A percentile compares a stretch with the other conserved stretches of the same genome.
Evolutionary conservation across 768 basidiomycete species (phyloP).

Genomic region (Tricholoma saponaceum): DNA sequence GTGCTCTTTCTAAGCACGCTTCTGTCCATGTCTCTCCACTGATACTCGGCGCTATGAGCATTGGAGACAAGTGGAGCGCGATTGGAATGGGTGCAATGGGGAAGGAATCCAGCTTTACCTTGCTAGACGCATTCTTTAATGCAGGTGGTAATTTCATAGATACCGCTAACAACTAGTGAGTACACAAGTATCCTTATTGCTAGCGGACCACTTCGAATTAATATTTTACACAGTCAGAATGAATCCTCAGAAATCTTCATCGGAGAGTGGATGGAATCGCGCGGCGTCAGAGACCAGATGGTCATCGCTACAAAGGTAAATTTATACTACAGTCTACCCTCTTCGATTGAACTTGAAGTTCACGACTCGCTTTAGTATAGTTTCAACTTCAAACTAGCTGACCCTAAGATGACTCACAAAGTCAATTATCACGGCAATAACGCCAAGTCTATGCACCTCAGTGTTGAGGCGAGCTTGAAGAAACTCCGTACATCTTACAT

Average conservation of each 20-base stretch:
- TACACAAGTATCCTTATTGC: not conserved
- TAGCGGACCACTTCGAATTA: not conserved
- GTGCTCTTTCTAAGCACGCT: not conserved
- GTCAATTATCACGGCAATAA: slow-evolving; percentile 45
- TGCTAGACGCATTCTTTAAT: slow-evolving; percentile 11
- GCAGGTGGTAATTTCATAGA: slow-evolving; percentile 16
- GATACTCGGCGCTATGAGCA: not conserved
- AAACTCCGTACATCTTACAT: slow-evolving; percentile 43
- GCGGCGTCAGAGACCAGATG: slow-evolving; percentile 43
- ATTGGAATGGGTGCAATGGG: not conserved
- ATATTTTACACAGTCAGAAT: slow-evolving; percentile 35
- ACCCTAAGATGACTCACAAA: slow-evolving; percentile 25
- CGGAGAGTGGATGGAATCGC: slow-evolving; percentile 48
- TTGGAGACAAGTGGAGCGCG: not conserved
- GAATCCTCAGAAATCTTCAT: slow-evolving; percentile 51
- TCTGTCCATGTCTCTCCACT: not conserved
- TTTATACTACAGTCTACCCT: not conserved
- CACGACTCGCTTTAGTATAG: slow-evolving; percentile 21
- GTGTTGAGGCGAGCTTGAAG: slow-evolving; percentile 39
- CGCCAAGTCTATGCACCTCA: slow-evolving; percentile 37
- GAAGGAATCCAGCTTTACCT: not conserved
- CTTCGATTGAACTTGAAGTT: not conserved
- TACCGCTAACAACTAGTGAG: slow-evolving; percentile 13
- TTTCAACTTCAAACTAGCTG: slow-evolving; percentile 23
- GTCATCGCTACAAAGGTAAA: slow-evolving; percentile 43